Evolutionary conservation across 257 asterid genomes (phyloP).

Genomic region (Penstemon davidsonii): DNA sequence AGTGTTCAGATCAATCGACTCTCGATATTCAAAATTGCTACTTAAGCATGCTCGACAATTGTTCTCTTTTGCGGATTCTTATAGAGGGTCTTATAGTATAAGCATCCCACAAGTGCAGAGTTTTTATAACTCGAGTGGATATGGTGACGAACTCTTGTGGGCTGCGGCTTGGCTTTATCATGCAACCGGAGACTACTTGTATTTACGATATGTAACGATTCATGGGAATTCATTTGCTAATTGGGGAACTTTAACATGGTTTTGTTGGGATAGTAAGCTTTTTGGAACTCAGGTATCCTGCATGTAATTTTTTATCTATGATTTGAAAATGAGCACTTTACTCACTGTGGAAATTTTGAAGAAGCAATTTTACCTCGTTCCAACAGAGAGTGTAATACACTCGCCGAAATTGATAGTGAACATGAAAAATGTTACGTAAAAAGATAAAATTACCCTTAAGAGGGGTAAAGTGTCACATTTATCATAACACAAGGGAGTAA

Average conservation of each 20-base stretch:
- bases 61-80: constrained; percentile 57
- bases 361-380: neutral
- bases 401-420: no score
- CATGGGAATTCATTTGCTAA: constrained; percentile 46
- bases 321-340: no score
- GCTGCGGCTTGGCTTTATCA: constrained; percentile 76
- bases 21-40: constrained; percentile 44
- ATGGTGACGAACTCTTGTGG: constrained; percentile 74
- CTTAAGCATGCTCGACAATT: constrained; percentile 52
- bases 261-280: constrained; percentile 63
- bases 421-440: no score
- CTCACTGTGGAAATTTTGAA: neutral
- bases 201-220: constrained; percentile 39
- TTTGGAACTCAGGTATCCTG: constrained; percentile 57
- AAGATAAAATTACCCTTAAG: no score
- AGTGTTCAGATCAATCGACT: constrained; percentile 42
- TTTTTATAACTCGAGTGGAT: constrained; percentile 59
- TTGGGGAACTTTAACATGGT: constrained; percentile 59
- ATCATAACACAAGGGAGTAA: no score
- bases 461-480: no score
- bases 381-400: no score
- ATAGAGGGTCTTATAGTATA: constrained; percentile 47
- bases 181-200: constrained; percentile 48
- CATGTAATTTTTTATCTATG: neutral
- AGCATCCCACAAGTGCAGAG: constrained; percentile 50